phyloP scores from a whole-genome alignment of 176 grass and related monocot species.

The Zoysia japonica region DNA sequence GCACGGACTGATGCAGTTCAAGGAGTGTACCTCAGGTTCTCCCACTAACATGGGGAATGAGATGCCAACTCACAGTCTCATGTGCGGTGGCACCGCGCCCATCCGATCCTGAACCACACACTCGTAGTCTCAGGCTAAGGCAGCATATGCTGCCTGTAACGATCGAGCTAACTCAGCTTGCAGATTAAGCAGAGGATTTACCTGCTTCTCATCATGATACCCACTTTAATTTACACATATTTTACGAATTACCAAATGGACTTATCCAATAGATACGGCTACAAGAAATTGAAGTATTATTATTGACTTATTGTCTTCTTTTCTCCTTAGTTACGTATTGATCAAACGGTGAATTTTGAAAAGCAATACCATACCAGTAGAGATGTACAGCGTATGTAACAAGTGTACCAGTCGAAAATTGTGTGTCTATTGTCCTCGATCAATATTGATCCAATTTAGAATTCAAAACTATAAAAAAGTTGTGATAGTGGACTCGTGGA shows the following conservation, averaged over 20 bases:
- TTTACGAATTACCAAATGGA: neutral
- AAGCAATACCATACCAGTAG: neutral
- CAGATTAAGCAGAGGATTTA: slow-evolving; percentile 20
- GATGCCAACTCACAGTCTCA: slow-evolving; percentile 35
- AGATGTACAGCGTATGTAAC: neutral
- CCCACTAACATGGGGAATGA: slow-evolving; percentile 31
- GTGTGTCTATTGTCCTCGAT: neutral
- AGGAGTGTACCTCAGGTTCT: slow-evolving; percentile 6
- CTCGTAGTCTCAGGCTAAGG: neutral
- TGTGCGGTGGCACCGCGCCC: slow-evolving; percentile 2
- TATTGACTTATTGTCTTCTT: neutral
- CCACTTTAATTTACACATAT: no score
- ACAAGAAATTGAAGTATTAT: neutral
- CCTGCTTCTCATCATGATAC: neutral
- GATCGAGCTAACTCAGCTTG: slow-evolving; percentile 7
- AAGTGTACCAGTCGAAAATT: neutral
- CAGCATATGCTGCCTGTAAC: neutral
- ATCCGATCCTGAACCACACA: slow-evolving; percentile 17
- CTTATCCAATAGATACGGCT: neutral
- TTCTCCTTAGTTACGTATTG: neutral
- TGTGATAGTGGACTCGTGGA: neutral
- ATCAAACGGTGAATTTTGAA: neutral
- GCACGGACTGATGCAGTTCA: neutral
- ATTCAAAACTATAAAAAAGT: neutral
- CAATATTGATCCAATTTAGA: neutral